Evolutionary conservation across 1,139 yeast genomes (phyloP), one percentile per base, ranked within the genome.

Genomic region (Insectozyma bohioensis): DNA sequence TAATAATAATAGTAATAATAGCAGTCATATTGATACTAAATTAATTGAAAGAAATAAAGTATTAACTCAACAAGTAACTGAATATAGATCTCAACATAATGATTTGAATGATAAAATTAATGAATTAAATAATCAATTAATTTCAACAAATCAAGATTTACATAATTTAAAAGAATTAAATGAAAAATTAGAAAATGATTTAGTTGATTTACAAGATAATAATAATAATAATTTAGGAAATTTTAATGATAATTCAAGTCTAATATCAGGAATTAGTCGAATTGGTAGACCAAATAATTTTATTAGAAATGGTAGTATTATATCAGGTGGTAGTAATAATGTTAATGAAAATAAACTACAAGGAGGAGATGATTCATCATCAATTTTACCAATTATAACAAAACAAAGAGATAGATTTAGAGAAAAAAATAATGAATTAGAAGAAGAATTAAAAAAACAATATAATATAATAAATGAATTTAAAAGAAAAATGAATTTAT

Each of bases 351-450:
- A 61, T 33, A 20, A 18, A 12, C n/a, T n/a, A n/a, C n/a, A n/a
- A n/a, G 27, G 23, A n/a, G 21, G 21, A 20, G 32, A 33, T n/a
- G 32, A 24, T 4, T 63, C 72, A 26, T 53, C 66, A 5, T 73
- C 87, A 0, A 81, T 92, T 25, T 61, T 92, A 29, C 95, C 95
- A 1, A 87, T 92, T 33, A 79, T 92, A 20, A 88, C 97, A 14
- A 90, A 92, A 50, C 98, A 92, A 61, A 77, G 98, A 56, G 97
- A 92, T 56, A 68, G 97, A 43, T 88, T 90, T 67, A 78, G 95
- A 47, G 75, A 78, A 19, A 73, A 90, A 37, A 87, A 84, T 48
- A 75, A 74, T 35, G 96, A 87, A 51, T 68, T 92, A 33, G 97
- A 92, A 54, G 85, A 84, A 35, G 95, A 87, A 47, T 53, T 81